A percentile compares a stretch with the other conserved stretches of the same genome.
Evolutionary conservation across 257 asterid genomes (phyloP).

Genomic region (Nicotiana benthamiana): DNA sequence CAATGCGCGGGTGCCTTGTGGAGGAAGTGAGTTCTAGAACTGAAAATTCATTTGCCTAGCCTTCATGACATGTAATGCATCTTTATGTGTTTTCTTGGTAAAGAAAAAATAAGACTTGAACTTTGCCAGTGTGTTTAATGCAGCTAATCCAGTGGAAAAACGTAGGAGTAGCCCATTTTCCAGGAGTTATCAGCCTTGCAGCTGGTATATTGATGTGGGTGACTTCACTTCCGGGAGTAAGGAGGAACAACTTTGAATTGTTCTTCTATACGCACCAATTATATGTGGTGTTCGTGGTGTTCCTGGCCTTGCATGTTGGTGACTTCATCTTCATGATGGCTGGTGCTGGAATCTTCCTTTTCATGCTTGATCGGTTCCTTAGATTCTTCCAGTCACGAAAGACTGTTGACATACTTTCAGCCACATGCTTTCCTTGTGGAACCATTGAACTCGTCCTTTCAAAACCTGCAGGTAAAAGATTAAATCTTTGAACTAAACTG

Average conservation of each 20-base stretch:
- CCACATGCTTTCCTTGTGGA: conserved; percentile 51
- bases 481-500: not conserved
- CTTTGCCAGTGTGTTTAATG: not conserved
- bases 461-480: conserved; percentile 38
- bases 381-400: conserved; percentile 55
- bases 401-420: conserved; percentile 40
- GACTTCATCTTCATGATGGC: conserved; percentile 41
- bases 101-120: conserved; percentile 18
- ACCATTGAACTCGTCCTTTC: conserved; percentile 50
- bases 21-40: conserved; percentile 31
- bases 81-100: not conserved
- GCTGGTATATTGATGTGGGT: conserved; percentile 12
- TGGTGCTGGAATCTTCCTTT: conserved; percentile 48
- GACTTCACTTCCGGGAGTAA: conserved; percentile 6
- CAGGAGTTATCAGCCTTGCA: conserved; percentile 10
- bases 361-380: conserved; percentile 61
- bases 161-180: conserved; percentile 3
- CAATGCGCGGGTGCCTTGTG: conserved; percentile 41
- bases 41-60: not conserved
- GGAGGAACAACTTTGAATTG: conserved; percentile 7
- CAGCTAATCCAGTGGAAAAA: conserved; percentile 28
- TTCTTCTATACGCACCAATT: conserved; percentile 12
- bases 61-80: not conserved
- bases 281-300: conserved; percentile 42
- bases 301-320: conserved; percentile 56